Percentiles rank a stretch among this genome's conserved stretches.
These are phyloP conservation scores for Cystobasidium sp. DNA, from an alignment of 1,284 basidiomycete genomes.

Conservation along the genomic window DNA sequence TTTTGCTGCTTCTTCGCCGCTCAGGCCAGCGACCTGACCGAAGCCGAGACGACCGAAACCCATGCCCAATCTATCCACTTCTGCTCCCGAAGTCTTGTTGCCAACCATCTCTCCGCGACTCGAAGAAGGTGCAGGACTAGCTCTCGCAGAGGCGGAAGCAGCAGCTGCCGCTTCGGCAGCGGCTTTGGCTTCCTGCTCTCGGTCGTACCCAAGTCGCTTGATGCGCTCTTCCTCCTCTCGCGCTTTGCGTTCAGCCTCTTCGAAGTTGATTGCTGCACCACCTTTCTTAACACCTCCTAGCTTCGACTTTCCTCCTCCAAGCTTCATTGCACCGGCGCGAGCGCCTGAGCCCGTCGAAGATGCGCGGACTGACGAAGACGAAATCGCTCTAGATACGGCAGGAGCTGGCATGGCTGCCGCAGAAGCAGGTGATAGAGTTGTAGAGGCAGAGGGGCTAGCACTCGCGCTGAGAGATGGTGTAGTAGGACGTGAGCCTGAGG, in stretches of 20 bases:
- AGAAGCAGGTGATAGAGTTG: slow-evolving; percentile 19
- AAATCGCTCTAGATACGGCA: slow-evolving; percentile 58
- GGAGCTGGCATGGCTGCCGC: slow-evolving; percentile 55
- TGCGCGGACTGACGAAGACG: slow-evolving; percentile 60
- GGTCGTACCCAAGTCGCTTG: slow-evolving; percentile 85
- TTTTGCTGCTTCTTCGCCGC: slow-evolving; percentile 51
- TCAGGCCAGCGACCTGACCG: slow-evolving; percentile 65
- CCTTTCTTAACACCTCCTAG: slow-evolving; percentile 82
- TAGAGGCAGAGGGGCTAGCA: slow-evolving; percentile 22
- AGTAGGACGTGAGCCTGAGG: slow-evolving; percentile 42
- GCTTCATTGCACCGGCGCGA: slow-evolving; percentile 62
- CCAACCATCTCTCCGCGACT: slow-evolving; percentile 35
- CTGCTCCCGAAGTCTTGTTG: slow-evolving; percentile 52
- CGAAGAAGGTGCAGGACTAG: slow-evolving; percentile 41
- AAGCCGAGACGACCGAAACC: slow-evolving; percentile 86
- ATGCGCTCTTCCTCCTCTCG: slow-evolving; percentile 85
- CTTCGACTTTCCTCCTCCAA: slow-evolving; percentile 60
- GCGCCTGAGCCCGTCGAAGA: slow-evolving; percentile 66
- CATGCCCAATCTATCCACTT: slow-evolving; percentile 71
- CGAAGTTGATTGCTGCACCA: slow-evolving; percentile 79
- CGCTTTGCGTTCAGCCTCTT: slow-evolving; percentile 84
- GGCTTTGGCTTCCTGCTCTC: slow-evolving; percentile 73
- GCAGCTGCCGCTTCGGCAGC: slow-evolving; percentile 61
- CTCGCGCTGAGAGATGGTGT: slow-evolving; percentile 40
- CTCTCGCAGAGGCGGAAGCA: slow-evolving; percentile 57